A percentile compares a stretch with the other conserved stretches of the same genome.
Evolutionary conservation across 1,284 basidiomycete species (phyloP).

Genomic region (Papiliotrema flavescens): DNA sequence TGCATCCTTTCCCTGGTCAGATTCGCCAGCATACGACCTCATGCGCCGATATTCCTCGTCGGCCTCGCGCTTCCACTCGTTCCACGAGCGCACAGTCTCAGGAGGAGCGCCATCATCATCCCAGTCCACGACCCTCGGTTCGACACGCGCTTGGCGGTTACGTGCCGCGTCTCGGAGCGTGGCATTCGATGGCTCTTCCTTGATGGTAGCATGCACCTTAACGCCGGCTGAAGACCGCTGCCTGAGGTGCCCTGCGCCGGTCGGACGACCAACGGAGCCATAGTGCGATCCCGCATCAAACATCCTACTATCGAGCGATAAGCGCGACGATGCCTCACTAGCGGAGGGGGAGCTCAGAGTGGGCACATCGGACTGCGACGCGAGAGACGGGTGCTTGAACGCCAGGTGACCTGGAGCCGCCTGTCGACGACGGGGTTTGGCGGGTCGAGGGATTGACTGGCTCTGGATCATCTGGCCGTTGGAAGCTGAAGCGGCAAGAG

Average conservation of each 20-base stretch:
- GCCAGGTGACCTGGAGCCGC: constrained; percentile 13
- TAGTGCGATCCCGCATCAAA: constrained; percentile 16
- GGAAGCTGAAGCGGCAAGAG: constrained; percentile 3
- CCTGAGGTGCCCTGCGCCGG: constrained; percentile 22
- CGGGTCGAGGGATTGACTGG: constrained; percentile 19
- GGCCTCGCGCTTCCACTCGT: constrained; percentile 31
- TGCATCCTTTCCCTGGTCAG: constrained; percentile 21
- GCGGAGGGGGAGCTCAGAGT: constrained; percentile 37
- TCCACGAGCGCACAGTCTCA: constrained; percentile 21
- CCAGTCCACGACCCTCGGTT: constrained; percentile 10
- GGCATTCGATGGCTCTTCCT: constrained; percentile 34
- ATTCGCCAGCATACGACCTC: constrained; percentile 21
- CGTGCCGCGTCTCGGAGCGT: constrained; percentile 19
- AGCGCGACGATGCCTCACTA: constrained; percentile 33
- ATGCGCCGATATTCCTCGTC: constrained; percentile 27
- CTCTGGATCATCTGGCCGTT: constrained; percentile 15
- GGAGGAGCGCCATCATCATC: constrained; percentile 6
- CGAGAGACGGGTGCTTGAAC: constrained; percentile 8
- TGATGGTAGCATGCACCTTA: constrained; percentile 34
- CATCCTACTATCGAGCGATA: constrained; percentile 32
- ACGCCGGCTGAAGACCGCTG: constrained; percentile 35
- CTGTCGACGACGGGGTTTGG: constrained; percentile 24
- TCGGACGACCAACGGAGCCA: constrained; percentile 10
- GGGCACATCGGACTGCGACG: constrained; percentile 24
- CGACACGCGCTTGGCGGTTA: constrained; percentile 8